Evolutionary conservation across 2,329 filamentous ascomycete genomes (phyloP).

Genomic region (Neurospora crassa): DNA sequence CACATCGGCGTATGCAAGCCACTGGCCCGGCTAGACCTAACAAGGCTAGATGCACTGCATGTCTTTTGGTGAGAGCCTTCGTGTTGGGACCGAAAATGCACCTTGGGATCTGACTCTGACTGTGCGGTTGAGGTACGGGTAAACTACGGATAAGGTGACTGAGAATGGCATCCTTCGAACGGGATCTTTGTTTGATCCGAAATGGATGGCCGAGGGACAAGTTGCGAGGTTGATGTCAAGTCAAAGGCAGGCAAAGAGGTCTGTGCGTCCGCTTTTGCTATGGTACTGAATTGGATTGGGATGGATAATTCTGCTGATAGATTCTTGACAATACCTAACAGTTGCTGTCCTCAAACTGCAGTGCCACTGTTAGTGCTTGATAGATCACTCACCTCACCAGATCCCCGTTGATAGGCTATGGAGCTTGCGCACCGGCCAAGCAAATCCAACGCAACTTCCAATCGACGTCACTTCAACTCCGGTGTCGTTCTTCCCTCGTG

Average conservation of each 20-base stretch:
- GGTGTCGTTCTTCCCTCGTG: background rate
- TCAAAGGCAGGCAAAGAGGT: background rate
- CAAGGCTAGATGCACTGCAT: background rate
- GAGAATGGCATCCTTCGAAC: background rate
- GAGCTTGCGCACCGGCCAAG: background rate
- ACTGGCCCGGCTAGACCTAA: background rate
- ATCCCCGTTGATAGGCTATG: background rate
- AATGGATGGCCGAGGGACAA: background rate
- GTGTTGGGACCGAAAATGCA: background rate
- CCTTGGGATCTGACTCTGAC: background rate
- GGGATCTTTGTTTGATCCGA: background rate
- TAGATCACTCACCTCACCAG: background rate
- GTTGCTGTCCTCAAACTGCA: background rate
- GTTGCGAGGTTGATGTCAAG: background rate
- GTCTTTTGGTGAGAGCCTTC: background rate
- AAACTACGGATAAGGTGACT: background rate
- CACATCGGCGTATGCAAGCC: background rate
- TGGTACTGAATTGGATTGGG: background rate
- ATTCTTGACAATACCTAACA: background rate
- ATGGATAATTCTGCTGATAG: background rate
- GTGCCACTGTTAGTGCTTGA: background rate
- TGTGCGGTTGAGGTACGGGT: background rate
- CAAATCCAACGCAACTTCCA: background rate
- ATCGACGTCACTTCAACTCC: background rate
- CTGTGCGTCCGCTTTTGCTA: background rate